phyloP scores from a whole-genome alignment of 2,329 filamentous ascomycete genomes.

The Sarocladiaceae sp. region DNA sequence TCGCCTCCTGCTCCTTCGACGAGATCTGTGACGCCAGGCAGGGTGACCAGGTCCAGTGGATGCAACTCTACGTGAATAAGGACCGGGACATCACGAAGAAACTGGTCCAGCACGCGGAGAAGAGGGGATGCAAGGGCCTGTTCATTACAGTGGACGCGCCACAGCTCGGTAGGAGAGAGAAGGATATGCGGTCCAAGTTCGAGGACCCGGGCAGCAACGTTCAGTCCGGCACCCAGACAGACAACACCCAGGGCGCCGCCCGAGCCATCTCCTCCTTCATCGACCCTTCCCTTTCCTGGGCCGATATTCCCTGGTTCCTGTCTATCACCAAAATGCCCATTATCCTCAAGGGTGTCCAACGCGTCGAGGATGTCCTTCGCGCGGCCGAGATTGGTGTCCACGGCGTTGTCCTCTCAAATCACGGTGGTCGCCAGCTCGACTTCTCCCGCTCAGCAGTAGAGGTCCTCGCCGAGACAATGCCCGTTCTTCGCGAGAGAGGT shows the following conservation, averaged over 20 bases:
- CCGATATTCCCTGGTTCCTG: constrained; percentile 88
- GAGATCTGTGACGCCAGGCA: constrained; percentile 81
- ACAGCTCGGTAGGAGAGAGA: constrained; percentile 88
- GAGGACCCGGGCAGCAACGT: constrained; percentile 77
- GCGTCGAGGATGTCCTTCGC: constrained; percentile 86
- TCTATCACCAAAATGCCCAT: constrained; percentile 92
- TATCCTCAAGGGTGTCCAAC: constrained; percentile 91
- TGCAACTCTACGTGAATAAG: constrained; percentile 97
- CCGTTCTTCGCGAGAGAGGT: constrained; percentile 67
- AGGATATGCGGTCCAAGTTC: constrained; percentile 96
- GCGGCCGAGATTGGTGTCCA: constrained; percentile 79
- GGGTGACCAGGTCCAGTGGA: constrained; percentile 87
- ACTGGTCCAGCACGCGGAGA: constrained; percentile 88
- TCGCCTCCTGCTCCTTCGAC: constrained; percentile 95
- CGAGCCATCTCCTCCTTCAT: constrained; percentile 95
- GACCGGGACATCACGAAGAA: constrained; percentile 82
- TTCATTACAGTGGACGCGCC: constrained; percentile 99
- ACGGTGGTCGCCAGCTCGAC: constrained; percentile 90
- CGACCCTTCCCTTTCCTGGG: constrained; percentile 89
- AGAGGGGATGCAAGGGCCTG: constrained; percentile 84
- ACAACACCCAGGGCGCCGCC: constrained; percentile 86
- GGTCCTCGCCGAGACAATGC: constrained; percentile 89
- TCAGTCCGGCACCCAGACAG: constrained; percentile 68
- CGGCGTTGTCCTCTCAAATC: constrained; percentile 90
- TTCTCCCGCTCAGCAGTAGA: constrained; percentile 86